Evolutionary conservation across 805 yeast genomes (phyloP).

Genomic region (Gaillardinia entomophila): DNA sequence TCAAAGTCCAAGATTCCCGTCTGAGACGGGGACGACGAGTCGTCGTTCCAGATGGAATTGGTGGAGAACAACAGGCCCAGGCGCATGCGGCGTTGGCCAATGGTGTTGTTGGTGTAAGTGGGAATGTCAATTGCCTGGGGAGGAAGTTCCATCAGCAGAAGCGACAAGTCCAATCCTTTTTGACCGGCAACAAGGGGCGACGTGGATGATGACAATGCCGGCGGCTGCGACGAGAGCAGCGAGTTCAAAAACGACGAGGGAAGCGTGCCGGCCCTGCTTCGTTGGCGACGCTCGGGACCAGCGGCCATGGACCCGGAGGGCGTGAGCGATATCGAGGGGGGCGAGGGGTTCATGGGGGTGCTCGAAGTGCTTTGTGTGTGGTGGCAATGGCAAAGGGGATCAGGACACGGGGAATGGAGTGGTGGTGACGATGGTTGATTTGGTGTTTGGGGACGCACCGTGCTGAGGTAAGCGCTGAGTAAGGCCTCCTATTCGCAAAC

Average conservation of each 20-base stretch:
- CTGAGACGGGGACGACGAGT: conserved; percentile 14
- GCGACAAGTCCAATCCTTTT: conserved; percentile 9
- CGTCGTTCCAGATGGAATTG: conserved; percentile 57
- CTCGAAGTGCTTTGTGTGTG: background rate
- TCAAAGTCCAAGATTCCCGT: background rate
- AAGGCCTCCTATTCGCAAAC: no score
- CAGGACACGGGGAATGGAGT: no score
- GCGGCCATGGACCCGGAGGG: conserved; percentile 18
- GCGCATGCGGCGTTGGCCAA: conserved; percentile 32
- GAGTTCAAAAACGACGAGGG: conserved; percentile 50
- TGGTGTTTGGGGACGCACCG: no score
- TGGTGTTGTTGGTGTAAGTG: background rate
- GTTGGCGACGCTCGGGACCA: conserved; percentile 28
- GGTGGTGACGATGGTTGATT: no score
- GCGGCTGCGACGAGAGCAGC: conserved; percentile 1
- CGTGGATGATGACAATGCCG: no score
- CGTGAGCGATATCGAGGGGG: conserved; percentile 26
- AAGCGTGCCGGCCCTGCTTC: conserved; percentile 76
- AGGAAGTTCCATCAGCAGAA: conserved; percentile 12
- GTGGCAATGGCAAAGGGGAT: no score
- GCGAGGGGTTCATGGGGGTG: conserved; percentile 14
- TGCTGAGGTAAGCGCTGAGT: no score
- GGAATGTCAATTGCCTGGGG: conserved; percentile 15
- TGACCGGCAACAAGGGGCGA: conserved; percentile 2
- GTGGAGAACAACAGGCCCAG: conserved; percentile 50